Evolutionary conservation across 2,329 filamentous ascomycete species (phyloP).

Genomic region (Sporothrix pallida): DNA sequence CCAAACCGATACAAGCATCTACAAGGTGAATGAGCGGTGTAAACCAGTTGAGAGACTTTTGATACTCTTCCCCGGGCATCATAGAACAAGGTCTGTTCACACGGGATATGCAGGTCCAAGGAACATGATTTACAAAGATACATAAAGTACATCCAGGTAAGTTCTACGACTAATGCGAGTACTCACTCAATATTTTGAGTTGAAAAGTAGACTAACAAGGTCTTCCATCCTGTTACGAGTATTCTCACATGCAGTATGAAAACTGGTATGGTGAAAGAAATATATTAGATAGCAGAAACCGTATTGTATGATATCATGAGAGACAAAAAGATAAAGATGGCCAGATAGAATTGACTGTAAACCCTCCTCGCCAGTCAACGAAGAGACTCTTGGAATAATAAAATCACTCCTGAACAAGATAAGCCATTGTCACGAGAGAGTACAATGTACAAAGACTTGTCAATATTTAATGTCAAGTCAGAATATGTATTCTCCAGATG

Average conservation of each 20-base stretch:
- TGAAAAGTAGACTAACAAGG: too few species aligned
- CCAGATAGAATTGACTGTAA: too few species aligned
- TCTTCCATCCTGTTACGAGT: too few species aligned
- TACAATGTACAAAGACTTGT: neutral
- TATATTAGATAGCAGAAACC: too few species aligned
- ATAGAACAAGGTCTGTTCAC: neutral
- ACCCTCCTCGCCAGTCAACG: neutral
- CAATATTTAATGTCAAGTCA: neutral
- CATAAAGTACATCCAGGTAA: neutral
- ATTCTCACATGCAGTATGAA: too few species aligned
- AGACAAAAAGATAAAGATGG: too few species aligned
- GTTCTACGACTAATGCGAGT: neutral
- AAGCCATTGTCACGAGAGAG: neutral
- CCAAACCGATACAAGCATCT: neutral
- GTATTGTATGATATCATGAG: too few species aligned
- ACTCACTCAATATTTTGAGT: too few species aligned
- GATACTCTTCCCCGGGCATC: neutral
- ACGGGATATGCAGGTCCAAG: neutral
- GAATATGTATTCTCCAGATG: neutral
- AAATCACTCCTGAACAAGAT: neutral
- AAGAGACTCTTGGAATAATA: neutral
- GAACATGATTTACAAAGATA: neutral
- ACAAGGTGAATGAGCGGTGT: neutral
- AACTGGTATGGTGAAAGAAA: too few species aligned
- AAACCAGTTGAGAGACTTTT: neutral